Conservation (phyloP, 1,284 basidiomycete species). For the Cryptococcus sp. region DNA sequence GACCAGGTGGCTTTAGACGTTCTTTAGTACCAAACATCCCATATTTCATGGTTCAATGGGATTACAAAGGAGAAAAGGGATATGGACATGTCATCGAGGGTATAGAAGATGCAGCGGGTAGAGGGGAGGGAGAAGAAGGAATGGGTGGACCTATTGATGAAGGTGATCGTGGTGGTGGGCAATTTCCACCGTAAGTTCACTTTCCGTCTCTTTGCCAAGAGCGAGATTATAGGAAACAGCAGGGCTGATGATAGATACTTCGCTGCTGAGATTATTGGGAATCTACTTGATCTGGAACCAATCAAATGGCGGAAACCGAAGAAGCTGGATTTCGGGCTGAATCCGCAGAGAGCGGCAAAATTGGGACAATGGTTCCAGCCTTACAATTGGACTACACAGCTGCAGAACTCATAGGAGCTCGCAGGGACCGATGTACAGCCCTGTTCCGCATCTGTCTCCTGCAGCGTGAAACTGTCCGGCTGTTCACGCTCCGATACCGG, state of each 20-base stretch:
- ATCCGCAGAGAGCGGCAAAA: slow-evolving; percentile 63
- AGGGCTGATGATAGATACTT: slow-evolving; percentile 64
- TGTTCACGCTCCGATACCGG: too few relatives aligned
- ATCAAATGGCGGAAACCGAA: slow-evolving; percentile 77
- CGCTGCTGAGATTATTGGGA: slow-evolving; percentile 91
- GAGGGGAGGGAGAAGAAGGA: not conserved
- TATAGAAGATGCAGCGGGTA: slow-evolving; percentile 55
- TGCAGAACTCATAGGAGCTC: slow-evolving; percentile 6
- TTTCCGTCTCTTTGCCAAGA: not conserved
- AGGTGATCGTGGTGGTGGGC: slow-evolving; percentile 63
- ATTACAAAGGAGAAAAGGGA: slow-evolving; percentile 93
- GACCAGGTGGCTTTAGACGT: slow-evolving; percentile 83
- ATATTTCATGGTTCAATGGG: slow-evolving; percentile 98
- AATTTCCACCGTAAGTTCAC: slow-evolving; percentile 70
- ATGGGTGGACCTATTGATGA: slow-evolving; percentile 56
- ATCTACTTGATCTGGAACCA: slow-evolving; percentile 82
- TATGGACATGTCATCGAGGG: slow-evolving; percentile 98
- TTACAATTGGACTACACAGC: slow-evolving; percentile 47
- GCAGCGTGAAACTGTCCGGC: too few relatives aligned
- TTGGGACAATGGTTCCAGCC: slow-evolving; percentile 47
- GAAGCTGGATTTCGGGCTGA: slow-evolving; percentile 63
- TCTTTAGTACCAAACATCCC: slow-evolving; percentile 94
- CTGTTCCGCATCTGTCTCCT: too few relatives aligned
- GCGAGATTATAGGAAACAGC: too few relatives aligned
- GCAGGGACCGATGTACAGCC: too few relatives aligned